These are phyloP conservation scores for Angomonas deanei DNA, from an alignment of 208 protist genomes.

Conservation along the genomic window DNA sequence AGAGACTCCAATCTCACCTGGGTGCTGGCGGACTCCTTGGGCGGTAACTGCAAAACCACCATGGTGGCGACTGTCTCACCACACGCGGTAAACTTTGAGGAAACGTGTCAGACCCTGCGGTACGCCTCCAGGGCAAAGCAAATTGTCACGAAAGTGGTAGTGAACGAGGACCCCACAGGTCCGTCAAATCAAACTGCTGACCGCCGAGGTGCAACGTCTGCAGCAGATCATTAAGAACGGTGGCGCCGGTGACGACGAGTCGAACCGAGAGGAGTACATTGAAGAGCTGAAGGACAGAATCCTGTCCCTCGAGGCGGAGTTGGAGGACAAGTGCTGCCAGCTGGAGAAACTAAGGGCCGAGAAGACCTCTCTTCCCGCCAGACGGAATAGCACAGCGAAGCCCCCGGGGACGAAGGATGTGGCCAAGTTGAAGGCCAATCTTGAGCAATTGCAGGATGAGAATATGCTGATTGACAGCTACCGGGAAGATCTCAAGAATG, in stretches of 20 bases:
- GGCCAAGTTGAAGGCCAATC: slow-evolving; percentile 21
- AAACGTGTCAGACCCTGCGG: slow-evolving; percentile 90
- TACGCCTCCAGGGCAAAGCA: slow-evolving; percentile 89
- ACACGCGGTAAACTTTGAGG: slow-evolving; percentile 79
- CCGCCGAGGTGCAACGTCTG: slow-evolving; percentile 62
- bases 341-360: slow-evolving; percentile 32
- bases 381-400: slow-evolving; percentile 10
- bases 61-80: slow-evolving; percentile 95
- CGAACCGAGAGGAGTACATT: slow-evolving; percentile 33
- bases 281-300: slow-evolving; percentile 44
- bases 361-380: slow-evolving; percentile 20
- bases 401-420: slow-evolving; percentile 22
- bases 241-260: slow-evolving; percentile 23
- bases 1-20: slow-evolving; percentile 87
- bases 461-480: slow-evolving; percentile 24
- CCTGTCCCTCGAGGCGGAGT: slow-evolving; percentile 25
- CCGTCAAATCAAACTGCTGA: slow-evolving; percentile 63
- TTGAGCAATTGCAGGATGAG: slow-evolving; percentile 24
- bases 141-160: slow-evolving; percentile 86
- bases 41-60: slow-evolving; percentile 90
- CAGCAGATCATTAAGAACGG: slow-evolving; percentile 38
- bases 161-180: slow-evolving; percentile 92
- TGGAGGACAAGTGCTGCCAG: slow-evolving; percentile 28
- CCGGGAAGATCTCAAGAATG: slow-evolving; percentile 21
- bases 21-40: slow-evolving; percentile 84